phyloP scores from a whole-genome alignment of 1,284 basidiomycete genomes.

The Thelephora terrestris region DNA sequence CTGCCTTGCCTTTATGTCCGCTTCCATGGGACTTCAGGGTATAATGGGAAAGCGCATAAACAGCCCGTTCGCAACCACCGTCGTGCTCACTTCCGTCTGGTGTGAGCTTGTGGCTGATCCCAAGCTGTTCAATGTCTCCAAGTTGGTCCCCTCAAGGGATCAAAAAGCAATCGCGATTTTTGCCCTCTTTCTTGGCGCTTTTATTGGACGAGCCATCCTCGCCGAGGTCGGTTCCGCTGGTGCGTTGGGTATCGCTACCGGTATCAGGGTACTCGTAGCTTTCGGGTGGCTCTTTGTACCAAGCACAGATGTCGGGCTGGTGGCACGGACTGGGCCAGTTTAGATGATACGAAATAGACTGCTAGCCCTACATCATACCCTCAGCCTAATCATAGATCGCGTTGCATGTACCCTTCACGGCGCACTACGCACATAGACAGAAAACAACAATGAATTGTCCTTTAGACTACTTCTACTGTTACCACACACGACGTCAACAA shows the following conservation, averaged over 20 bases:
- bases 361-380: no score
- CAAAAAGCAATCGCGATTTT: constrained; percentile 61
- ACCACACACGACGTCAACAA: no score
- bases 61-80: constrained; percentile 73
- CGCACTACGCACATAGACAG: no score
- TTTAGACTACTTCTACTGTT: no score
- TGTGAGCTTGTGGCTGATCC: constrained; percentile 80
- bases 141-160: constrained; percentile 54
- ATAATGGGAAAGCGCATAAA: constrained; percentile 75
- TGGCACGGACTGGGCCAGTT: no score
- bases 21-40: constrained; percentile 73
- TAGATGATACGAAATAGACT: no score
- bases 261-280: constrained; percentile 52
- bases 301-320: constrained; percentile 23
- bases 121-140: constrained; percentile 45
- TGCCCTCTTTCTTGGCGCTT: constrained; percentile 68
- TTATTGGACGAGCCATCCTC: constrained; percentile 57
- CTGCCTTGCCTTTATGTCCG: constrained; percentile 66
- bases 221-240: constrained; percentile 52
- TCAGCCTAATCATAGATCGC: no score
- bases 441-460: no score
- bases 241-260: constrained; percentile 60
- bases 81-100: constrained; percentile 75
- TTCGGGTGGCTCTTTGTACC: constrained; percentile 64
- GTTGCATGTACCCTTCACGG: no score